A percentile compares a stretch with the other conserved stretches of the same genome.
Evolutionary conservation across 108 stramenopile species (phyloP).

Genomic region (Stephanodiscus minutulus): DNA sequence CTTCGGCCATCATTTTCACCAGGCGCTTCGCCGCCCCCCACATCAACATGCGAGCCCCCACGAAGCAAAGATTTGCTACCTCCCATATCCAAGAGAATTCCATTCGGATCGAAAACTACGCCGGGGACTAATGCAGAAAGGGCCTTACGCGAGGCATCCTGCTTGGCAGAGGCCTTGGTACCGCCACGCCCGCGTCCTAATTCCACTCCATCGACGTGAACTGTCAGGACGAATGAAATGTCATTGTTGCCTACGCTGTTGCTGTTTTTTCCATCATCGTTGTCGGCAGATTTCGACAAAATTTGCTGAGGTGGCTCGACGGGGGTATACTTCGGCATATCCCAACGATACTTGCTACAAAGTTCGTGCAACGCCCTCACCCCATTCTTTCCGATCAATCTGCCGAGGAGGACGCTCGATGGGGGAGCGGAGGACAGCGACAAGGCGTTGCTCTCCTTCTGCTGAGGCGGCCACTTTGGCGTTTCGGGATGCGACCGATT

Average conservation of each 20-base stretch:
- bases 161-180: slow-evolving; percentile 71
- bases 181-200: slow-evolving; percentile 67
- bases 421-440: background rate
- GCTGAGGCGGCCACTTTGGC: background rate
- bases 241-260: slow-evolving; percentile 12
- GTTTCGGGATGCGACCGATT: slow-evolving; percentile 25
- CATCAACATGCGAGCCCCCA: slow-evolving; percentile 9
- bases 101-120: slow-evolving; percentile 68
- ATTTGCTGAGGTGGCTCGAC: slow-evolving; percentile 6
- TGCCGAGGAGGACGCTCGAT: slow-evolving; percentile 32
- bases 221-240: slow-evolving; percentile 58
- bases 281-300: background rate
- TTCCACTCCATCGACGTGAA: slow-evolving; percentile 65
- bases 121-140: slow-evolving; percentile 67
- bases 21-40: background rate
- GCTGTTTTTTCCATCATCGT: background rate
- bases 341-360: slow-evolving; percentile 70
- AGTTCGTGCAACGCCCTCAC: slow-evolving; percentile 80
- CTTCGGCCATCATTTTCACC: slow-evolving; percentile 7
- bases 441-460: slow-evolving; percentile 2
- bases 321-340: slow-evolving; percentile 37
- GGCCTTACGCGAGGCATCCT: slow-evolving; percentile 77
- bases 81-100: slow-evolving; percentile 58
- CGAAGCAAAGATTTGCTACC: background rate
- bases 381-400: slow-evolving; percentile 76